Percentiles rank a stretch among this genome's conserved stretches.
phyloP scores from a whole-genome alignment of 2,329 filamentous ascomycete species.

The Fusarium marasasianum region DNA sequence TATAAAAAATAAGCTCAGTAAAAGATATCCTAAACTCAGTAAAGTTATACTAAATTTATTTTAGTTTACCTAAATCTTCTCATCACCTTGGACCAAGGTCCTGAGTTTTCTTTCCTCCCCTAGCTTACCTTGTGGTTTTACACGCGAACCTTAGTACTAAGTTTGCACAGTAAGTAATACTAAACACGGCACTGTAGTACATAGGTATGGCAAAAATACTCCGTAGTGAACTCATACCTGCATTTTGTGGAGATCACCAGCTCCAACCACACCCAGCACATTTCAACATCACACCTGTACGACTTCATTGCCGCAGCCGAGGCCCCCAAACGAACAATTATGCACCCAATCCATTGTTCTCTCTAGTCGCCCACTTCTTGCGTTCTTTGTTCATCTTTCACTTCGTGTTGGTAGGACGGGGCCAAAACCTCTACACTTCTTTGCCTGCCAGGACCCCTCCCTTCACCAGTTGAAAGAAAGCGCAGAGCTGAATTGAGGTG shows the following conservation, averaged over 20 bases:
- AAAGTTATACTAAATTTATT: too few relatives aligned
- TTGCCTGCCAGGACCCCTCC: constrained; percentile 14
- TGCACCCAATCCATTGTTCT: neutral
- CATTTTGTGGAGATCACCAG: constrained; percentile 32
- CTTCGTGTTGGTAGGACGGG: neutral
- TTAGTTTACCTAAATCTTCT: too few relatives aligned
- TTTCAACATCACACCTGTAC: constrained; percentile 27
- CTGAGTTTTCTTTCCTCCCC: too few relatives aligned
- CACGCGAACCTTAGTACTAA: neutral
- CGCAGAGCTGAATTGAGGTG: neutral
- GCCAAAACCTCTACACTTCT: constrained; percentile 3
- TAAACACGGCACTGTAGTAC: neutral
- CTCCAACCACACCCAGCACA: constrained; percentile 11
- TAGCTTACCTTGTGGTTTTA: neutral
- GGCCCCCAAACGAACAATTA: constrained; percentile 1
- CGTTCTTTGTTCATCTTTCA: neutral
- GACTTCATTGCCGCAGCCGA: constrained; percentile 2
- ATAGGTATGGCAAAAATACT: neutral
- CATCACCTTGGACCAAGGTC: too few relatives aligned
- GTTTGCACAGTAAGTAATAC: neutral
- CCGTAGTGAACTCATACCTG: constrained; percentile 20
- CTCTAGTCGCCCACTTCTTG: neutral
- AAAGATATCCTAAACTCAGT: too few relatives aligned
- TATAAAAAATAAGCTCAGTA: too few relatives aligned
- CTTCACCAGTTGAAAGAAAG: constrained; percentile 16